Evolutionary conservation across 2,329 filamentous ascomycete species (phyloP).

Genomic region (Botrytis tulipae): DNA sequence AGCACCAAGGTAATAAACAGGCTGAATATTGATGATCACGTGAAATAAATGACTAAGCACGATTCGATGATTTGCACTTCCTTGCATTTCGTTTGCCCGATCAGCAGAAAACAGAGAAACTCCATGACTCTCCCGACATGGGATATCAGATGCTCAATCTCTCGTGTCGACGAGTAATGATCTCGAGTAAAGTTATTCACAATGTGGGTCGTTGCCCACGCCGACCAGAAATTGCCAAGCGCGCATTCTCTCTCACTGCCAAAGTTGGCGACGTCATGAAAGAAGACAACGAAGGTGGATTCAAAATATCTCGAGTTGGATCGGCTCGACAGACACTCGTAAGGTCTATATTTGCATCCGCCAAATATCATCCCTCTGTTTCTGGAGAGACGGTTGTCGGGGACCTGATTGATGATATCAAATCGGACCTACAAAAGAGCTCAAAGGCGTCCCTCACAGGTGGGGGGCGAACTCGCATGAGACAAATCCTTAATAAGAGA

Average conservation of each 20-base stretch:
- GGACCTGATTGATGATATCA: background rate
- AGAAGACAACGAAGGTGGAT: background rate
- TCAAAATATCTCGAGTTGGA: background rate
- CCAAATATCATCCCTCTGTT: background rate
- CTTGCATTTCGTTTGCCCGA: background rate
- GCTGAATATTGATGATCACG: background rate
- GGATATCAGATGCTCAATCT: slow-evolving; percentile 4
- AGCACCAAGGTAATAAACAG: background rate
- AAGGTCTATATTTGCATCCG: background rate
- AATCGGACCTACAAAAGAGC: background rate
- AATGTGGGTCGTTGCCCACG: background rate
- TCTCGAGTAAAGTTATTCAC: background rate
- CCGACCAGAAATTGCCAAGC: background rate
- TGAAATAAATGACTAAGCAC: background rate
- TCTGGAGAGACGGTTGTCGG: background rate
- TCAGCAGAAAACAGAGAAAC: background rate
- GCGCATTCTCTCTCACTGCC: slow-evolving; percentile 3
- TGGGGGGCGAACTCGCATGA: background rate
- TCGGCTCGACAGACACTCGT: background rate
- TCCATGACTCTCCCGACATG: slow-evolving; percentile 10
- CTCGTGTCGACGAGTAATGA: slow-evolving; percentile 6
- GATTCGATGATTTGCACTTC: background rate
- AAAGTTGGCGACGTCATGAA: background rate
- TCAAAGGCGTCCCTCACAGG: background rate
- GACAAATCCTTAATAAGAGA: background rate